These are phyloP conservation scores for Pseudohalonectria lignicola DNA, from an alignment of 2,329 filamentous ascomycete genomes.

Conservation along the genomic window DNA sequence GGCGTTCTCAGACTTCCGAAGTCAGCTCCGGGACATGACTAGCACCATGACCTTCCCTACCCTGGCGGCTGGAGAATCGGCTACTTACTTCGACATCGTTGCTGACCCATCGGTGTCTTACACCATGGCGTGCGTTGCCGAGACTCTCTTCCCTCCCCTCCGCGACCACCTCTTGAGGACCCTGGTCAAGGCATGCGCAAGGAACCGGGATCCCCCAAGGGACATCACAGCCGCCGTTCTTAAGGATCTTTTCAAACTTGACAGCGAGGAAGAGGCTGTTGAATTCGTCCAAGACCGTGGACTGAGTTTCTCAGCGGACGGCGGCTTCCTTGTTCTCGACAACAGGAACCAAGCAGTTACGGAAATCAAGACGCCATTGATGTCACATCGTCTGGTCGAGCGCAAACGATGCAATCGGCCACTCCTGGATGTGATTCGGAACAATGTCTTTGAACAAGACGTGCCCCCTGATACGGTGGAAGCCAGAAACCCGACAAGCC, in stretches of 20 bases:
- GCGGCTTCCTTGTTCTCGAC: constrained; percentile 30
- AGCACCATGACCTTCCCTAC: constrained; percentile 1
- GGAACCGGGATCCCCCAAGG: constrained; percentile 44
- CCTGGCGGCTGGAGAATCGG: constrained; percentile 6
- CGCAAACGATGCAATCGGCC: constrained; percentile 41
- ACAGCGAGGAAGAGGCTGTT: constrained; percentile 55
- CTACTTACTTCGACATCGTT: constrained; percentile 50
- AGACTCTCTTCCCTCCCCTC: constrained; percentile 53
- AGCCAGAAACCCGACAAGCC: constrained; percentile 3
- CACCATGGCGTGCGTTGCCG: constrained; percentile 59
- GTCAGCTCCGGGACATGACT: too few relatives aligned
- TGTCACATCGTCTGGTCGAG: constrained; percentile 47
- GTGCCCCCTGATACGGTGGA: constrained; percentile 4
- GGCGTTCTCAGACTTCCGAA: constrained; percentile 26
- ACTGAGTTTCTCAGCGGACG: constrained; percentile 35
- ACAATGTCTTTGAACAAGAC: constrained; percentile 36
- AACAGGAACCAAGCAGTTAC: constrained; percentile 11
- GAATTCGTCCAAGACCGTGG: constrained; percentile 50
- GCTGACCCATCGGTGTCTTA: constrained; percentile 48
- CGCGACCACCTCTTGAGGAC: constrained; percentile 47
- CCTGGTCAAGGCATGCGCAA: constrained; percentile 42
- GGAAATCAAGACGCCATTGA: constrained; percentile 32
- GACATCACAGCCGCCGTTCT: constrained; percentile 47
- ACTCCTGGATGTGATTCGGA: constrained; percentile 44
- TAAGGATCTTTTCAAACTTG: constrained; percentile 53